Conservation (phyloP, 352 stramenopile species). For the Phytophthora megakarya region DNA sequence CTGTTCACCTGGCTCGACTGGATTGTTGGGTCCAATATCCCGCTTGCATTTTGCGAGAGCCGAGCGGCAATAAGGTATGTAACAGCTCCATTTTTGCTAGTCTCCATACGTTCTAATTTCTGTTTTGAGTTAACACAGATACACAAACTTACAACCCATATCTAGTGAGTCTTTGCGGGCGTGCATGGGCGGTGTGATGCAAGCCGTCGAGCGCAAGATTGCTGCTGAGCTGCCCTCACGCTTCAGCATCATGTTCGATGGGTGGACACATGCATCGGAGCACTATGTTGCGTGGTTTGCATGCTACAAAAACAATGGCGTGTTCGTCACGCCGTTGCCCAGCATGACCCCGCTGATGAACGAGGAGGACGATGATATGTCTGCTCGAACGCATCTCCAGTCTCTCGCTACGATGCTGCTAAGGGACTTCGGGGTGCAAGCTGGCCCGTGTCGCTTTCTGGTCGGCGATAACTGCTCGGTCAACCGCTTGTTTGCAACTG, state of each 20-base stretch:
- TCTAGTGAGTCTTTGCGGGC: no score
- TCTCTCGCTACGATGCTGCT: conserved; percentile 1
- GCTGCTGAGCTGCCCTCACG: no score
- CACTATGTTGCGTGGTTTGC: neutral
- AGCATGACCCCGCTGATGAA: neutral
- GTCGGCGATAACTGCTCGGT: conserved; percentile 1
- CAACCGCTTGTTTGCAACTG: neutral
- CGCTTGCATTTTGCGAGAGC: neutral
- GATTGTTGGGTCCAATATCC: neutral
- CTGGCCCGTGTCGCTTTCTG: neutral
- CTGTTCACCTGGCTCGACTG: neutral
- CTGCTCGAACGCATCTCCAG: neutral
- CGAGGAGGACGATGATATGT: neutral
- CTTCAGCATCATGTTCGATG: neutral
- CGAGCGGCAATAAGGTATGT: neutral
- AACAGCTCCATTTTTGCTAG: no score
- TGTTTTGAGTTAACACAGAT: no score
- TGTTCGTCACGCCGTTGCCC: neutral
- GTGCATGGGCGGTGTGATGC: no score
- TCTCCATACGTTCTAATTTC: no score
- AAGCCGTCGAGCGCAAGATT: no score
- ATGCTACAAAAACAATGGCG: neutral
- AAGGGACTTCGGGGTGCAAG: neutral
- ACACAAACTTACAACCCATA: no score
- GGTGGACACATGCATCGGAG: neutral